Conservation (phyloP, 192 early-diverging fungal species). For the Coemansia sp. region DNA sequence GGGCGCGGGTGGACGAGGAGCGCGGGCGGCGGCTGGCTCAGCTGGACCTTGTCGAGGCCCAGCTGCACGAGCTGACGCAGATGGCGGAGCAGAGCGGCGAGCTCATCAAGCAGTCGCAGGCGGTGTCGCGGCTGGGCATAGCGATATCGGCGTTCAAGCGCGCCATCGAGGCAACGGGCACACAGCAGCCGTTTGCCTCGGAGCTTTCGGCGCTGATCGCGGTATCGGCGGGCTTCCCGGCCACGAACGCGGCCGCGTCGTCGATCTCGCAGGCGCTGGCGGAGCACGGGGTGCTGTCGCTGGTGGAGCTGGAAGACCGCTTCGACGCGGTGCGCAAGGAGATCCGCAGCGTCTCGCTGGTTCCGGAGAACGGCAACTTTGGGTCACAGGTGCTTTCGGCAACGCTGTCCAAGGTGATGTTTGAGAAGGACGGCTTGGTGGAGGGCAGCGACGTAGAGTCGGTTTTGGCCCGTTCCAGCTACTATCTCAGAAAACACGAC, state of each 20-base stretch:
- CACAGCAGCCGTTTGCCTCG: constrained; percentile 64
- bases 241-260: constrained; percentile 60
- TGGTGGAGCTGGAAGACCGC: constrained; percentile 63
- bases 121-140: constrained; percentile 61
- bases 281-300: constrained; percentile 62
- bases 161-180: constrained; percentile 35
- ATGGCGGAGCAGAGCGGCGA: constrained; percentile 67
- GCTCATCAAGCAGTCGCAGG: constrained; percentile 59
- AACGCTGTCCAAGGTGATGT: constrained; percentile 71
- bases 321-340: constrained; percentile 68
- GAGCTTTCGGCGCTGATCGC: constrained; percentile 69
- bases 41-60: constrained; percentile 76
- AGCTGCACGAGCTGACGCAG: constrained; percentile 71
- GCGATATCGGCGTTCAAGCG: constrained; percentile 66
- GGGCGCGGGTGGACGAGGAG: constrained; percentile 81
- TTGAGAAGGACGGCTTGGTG: constrained; percentile 82
- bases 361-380: constrained; percentile 84
- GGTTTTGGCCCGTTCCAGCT: constrained; percentile 71
- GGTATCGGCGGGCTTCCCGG: constrained; percentile 52
- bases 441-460: constrained; percentile 85
- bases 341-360: constrained; percentile 75
- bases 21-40: constrained; percentile 83
- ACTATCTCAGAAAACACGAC: constrained; percentile 73
- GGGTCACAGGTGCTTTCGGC: constrained; percentile 74
- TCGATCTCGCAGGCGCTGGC: constrained; percentile 59